phyloP scores from a whole-genome alignment of 2,329 filamentous ascomycete genomes.

The Plenodomus lindquistii region DNA sequence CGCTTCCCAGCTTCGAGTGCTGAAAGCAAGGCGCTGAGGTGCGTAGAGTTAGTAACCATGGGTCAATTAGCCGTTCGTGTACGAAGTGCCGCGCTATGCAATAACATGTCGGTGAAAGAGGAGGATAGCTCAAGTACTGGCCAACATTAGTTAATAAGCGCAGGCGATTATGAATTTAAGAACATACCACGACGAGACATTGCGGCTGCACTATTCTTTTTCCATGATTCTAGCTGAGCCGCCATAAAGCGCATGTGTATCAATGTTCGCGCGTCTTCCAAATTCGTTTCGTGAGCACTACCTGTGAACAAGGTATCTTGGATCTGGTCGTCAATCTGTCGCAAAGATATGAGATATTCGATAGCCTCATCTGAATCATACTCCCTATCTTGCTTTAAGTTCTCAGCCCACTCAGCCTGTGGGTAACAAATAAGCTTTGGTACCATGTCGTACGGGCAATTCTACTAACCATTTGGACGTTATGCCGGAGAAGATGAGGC shows the following conservation, averaged over 20 bases:
- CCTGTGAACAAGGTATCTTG: conserved; percentile 33
- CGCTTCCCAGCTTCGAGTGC: conserved; percentile 65
- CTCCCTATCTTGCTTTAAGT: conserved; percentile 23
- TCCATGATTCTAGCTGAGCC: conserved; percentile 33
- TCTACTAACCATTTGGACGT: conserved; percentile 24
- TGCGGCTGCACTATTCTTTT: conserved; percentile 9
- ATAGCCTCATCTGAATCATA: conserved; percentile 33
- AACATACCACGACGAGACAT: conserved; percentile 25
- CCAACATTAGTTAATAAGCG: not conserved
- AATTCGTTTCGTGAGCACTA: conserved; percentile 20
- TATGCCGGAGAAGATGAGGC: conserved; percentile 38
- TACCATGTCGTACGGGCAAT: too few relatives aligned
- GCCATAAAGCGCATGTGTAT: conserved; percentile 37
- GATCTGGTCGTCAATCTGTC: conserved; percentile 40
- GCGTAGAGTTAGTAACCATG: conserved; percentile 8
- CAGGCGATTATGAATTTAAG: conserved; percentile 1
- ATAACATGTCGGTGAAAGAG: conserved; percentile 31
- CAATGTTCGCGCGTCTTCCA: conserved; percentile 31
- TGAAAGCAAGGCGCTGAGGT: conserved; percentile 30
- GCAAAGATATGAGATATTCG: conserved; percentile 25
- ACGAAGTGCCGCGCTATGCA: conserved; percentile 34
- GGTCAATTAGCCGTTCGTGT: conserved; percentile 2
- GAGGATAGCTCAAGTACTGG: conserved; percentile 34
- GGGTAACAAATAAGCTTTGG: too few relatives aligned
- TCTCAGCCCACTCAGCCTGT: conserved; percentile 22